Base-by-base conservation (phyloP, 805 yeast species). In the Scheffersomyces lignosus region DNA sequence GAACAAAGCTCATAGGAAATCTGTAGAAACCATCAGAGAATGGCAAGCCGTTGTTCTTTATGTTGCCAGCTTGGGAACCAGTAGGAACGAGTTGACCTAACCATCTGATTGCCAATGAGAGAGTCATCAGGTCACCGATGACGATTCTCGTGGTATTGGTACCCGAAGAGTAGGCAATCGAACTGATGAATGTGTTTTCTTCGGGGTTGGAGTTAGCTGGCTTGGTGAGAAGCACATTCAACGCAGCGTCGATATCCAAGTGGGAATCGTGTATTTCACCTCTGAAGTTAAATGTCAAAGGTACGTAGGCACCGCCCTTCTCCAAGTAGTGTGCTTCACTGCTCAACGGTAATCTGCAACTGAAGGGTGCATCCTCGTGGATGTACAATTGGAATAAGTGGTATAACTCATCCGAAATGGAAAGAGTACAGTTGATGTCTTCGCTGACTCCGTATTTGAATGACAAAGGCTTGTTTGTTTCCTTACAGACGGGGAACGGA, bases 311-410 rank as follows among this genome's bases (percentile, higher is more conserved):
- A 2, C 72, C 71, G 5, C 70, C 71, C 46, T 61, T 58, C 36
- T 62, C 70, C 24, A 71, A 64, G 28, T 66, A 62, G 37, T 66
- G 61, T 25, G 63, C 63, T 32, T 64, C 71, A 14, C 73, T 61
- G 40, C 72, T 64, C 31, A 77, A 56, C 3, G 85, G 83, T 7
- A 82, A 47, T 37, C 83, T 66, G 56, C 93, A 85, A 31, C 84
- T 73, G 52, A 80, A 78, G 18, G 93, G 93, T 6, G 75, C 80
- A 54, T 85, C 93, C 53, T 84, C 83, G 56, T 85, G 93, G 29
- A 85, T 64, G 54, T 84, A 84, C 31, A 84, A 64, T 61, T 85
- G 91, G 57, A 85, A 81, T 40, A 84, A 55, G 52, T 85, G 93
- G 53, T 75, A 85, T 27, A 78, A 50, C 46, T 80, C 83, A 56